These are phyloP conservation scores for Salvia rosmarinus DNA, from an alignment of 257 asterid genomes.

Conservation along the genomic window DNA sequence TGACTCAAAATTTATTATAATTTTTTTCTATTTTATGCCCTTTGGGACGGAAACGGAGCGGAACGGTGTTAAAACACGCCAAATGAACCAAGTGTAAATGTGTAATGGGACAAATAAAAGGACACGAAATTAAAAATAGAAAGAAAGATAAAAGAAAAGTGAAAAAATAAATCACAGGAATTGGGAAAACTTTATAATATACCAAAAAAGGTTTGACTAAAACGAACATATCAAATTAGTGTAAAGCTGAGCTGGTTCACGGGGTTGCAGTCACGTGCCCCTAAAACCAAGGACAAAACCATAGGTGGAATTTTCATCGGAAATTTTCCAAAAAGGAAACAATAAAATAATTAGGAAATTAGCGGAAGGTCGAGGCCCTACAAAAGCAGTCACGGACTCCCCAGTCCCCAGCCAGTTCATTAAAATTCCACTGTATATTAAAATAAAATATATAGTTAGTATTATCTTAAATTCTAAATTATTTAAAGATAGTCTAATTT, in stretches of 20 bases:
- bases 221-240: not conserved
- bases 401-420: no score
- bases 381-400: not conserved
- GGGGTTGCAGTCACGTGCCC: conserved; percentile 40
- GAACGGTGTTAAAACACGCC: not conserved
- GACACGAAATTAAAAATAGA: not conserved
- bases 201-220: conserved; percentile 20
- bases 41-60: not conserved
- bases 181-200: not conserved
- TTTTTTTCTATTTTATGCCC: not conserved
- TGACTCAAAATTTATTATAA: no score
- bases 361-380: not conserved
- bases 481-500: no score
- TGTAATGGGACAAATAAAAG: not conserved
- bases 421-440: no score
- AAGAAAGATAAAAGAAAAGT: not conserved
- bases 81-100: not conserved
- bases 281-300: conserved; percentile 23
- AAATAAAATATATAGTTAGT: no score
- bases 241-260: conserved; percentile 34
- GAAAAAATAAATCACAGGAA: not conserved
- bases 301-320: not conserved
- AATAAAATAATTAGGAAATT: not conserved
- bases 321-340: not conserved
- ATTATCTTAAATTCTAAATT: no score